A percentile compares a stretch with the other conserved stretches of the same genome.
phyloP scores from a whole-genome alignment of 768 basidiomycete genomes.

The Tremella mesenterica region DNA sequence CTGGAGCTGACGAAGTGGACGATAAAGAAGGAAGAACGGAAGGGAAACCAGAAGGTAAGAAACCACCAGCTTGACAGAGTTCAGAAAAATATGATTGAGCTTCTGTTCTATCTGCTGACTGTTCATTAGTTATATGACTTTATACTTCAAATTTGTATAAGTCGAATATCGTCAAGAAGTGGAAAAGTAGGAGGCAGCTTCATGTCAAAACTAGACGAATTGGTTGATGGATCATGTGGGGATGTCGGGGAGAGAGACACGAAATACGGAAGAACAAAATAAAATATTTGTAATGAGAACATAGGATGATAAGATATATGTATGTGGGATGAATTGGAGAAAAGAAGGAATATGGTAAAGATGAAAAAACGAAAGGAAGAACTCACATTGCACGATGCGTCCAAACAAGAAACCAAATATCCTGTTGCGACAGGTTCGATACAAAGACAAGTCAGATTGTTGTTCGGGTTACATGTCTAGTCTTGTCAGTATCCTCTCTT shows the following conservation, averaged over 20 bases:
- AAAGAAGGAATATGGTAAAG: too few species aligned
- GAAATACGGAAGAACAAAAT: too few species aligned
- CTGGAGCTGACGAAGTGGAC: not conserved
- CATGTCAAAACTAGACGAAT: too few species aligned
- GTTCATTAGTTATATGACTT: not conserved
- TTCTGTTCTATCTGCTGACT: not conserved
- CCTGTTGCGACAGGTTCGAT: not conserved
- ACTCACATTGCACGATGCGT: not conserved
- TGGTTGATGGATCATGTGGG: too few species aligned
- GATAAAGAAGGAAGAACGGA: not conserved
- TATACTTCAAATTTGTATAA: not conserved
- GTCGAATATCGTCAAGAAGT: too few species aligned
- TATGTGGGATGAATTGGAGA: too few species aligned
- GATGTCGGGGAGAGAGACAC: too few species aligned
- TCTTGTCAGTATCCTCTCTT: too few species aligned
- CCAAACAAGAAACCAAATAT: not conserved
- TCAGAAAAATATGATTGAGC: not conserved
- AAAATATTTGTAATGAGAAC: too few species aligned
- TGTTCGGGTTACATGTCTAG: not conserved
- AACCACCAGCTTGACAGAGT: not conserved
- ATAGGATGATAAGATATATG: too few species aligned
- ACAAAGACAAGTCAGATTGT: not conserved
- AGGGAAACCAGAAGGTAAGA: not conserved
- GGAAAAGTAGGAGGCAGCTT: too few species aligned
- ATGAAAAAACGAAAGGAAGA: too few species aligned